These are phyloP conservation scores for Sphaerulina populicola DNA, from an alignment of 2,329 filamentous ascomycete species.

Conservation along the genomic window DNA sequence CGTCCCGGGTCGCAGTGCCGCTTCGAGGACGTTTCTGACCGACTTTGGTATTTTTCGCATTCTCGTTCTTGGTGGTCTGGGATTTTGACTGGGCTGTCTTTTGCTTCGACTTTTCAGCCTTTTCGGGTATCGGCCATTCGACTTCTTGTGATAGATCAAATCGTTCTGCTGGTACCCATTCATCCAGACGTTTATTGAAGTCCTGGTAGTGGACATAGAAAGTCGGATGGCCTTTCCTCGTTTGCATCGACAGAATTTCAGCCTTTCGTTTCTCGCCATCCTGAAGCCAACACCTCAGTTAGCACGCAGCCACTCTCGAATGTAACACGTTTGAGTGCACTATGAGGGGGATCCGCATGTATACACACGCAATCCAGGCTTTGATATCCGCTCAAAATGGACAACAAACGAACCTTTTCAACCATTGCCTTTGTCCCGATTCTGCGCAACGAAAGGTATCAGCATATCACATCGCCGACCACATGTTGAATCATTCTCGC, in stretches of 20 bases:
- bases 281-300: slow-evolving; percentile 32
- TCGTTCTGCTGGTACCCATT: slow-evolving; percentile 77
- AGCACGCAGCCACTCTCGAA: slow-evolving; percentile 1
- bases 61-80: slow-evolving; percentile 28
- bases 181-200: slow-evolving; percentile 83
- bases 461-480: slow-evolving; percentile 7
- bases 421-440: slow-evolving; percentile 61
- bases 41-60: slow-evolving; percentile 38
- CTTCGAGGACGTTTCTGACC: slow-evolving; percentile 40
- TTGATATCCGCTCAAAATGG: neutral
- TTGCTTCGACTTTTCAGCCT: slow-evolving; percentile 76
- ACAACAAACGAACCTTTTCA: slow-evolving; percentile 51
- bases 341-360: too few species aligned
- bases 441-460: slow-evolving; percentile 36
- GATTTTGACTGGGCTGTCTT: slow-evolving; percentile 38
- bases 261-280: slow-evolving; percentile 81
- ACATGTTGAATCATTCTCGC: neutral
- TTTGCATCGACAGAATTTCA: slow-evolving; percentile 90
- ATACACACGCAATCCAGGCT: neutral
- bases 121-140: slow-evolving; percentile 91
- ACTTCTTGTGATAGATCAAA: slow-evolving; percentile 86
- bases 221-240: slow-evolving; percentile 75
- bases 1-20: slow-evolving; percentile 38
- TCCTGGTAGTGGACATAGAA: slow-evolving; percentile 98
- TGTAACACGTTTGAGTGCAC: neutral